phyloP scores from a whole-genome alignment of 441 rosid genomes.

The Populus trichocarpa region DNA sequence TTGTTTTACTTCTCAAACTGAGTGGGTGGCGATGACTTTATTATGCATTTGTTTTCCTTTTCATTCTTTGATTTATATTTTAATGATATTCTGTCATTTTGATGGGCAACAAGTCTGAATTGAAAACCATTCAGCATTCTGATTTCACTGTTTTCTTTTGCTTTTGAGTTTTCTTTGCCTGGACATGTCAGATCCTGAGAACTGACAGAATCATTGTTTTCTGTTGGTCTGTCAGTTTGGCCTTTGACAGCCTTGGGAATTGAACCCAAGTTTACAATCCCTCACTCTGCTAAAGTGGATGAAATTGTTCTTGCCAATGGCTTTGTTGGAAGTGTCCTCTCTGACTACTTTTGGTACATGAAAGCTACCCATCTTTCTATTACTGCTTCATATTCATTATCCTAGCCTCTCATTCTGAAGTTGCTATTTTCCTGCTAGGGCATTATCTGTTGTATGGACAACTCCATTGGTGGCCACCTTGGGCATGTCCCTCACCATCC shows the following conservation, averaged over 20 bases:
- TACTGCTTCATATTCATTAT: background rate
- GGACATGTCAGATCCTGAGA: background rate
- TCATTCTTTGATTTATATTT: background rate
- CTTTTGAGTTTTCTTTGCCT: background rate
- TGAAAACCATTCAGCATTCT: background rate
- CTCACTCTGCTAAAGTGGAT: conserved; percentile 84
- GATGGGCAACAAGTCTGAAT: background rate
- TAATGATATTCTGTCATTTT: background rate
- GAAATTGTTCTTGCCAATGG: conserved; percentile 97
- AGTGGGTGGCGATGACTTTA: background rate
- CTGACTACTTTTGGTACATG: conserved; percentile 86
- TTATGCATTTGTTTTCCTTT: background rate
- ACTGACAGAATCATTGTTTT: conserved; percentile 8
- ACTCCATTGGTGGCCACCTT: conserved; percentile 80
- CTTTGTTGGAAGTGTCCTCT: conserved; percentile 91
- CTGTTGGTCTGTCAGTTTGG: conserved; percentile 57
- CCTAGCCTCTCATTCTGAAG: background rate
- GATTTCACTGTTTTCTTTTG: background rate
- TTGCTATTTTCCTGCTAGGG: conserved; percentile 38
- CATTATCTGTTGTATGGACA: conserved; percentile 80
- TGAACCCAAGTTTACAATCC: conserved; percentile 91
- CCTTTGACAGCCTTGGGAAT: conserved; percentile 94
- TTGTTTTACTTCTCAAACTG: background rate
- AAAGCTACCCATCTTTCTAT: background rate
- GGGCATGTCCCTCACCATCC: conserved; percentile 84